Conservation (phyloP, 2,329 filamentous ascomycete species). For the Sporothrix inflata region DNA sequence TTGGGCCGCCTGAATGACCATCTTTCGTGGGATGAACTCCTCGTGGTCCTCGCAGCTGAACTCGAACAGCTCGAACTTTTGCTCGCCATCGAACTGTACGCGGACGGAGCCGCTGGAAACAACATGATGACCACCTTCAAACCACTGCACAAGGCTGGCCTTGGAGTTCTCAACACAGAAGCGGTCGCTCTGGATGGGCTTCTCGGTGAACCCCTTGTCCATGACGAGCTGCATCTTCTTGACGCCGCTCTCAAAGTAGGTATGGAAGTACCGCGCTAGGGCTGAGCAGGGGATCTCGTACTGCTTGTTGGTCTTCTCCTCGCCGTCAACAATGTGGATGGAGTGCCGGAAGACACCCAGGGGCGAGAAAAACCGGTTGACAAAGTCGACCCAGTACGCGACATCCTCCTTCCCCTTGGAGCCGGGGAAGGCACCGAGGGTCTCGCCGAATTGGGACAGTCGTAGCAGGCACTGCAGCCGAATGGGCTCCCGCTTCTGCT, state of each 20-base stretch:
- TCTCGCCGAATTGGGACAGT: slow-evolving; percentile 65
- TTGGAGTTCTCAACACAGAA: slow-evolving; percentile 76
- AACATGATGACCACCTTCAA: slow-evolving; percentile 79
- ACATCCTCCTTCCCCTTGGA: slow-evolving; percentile 68
- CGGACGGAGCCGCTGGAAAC: slow-evolving; percentile 76
- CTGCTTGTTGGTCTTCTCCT: slow-evolving; percentile 69
- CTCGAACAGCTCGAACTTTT: slow-evolving; percentile 83
- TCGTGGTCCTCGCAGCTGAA: slow-evolving; percentile 77
- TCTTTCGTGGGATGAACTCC: slow-evolving; percentile 77
- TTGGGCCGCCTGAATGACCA: slow-evolving; percentile 63
- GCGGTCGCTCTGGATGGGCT: slow-evolving; percentile 62
- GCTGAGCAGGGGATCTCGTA: slow-evolving; percentile 85
- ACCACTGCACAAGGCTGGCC: slow-evolving; percentile 87
- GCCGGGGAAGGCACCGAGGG: slow-evolving; percentile 60
- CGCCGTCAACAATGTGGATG: slow-evolving; percentile 59
- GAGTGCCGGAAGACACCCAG: slow-evolving; percentile 77
- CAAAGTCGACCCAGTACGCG: slow-evolving; percentile 77
- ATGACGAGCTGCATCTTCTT: slow-evolving; percentile 83
- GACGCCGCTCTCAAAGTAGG: slow-evolving; percentile 85
- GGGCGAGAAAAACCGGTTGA: slow-evolving; percentile 77
- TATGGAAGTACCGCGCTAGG: slow-evolving; percentile 85
- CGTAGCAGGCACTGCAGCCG: slow-evolving; percentile 63
- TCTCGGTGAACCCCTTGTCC: slow-evolving; percentile 65
- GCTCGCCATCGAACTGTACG: slow-evolving; percentile 76
- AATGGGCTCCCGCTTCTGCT: slow-evolving; percentile 55